phyloP scores from a whole-genome alignment of 139 green algal species.

The Chlorella vulgaris region DNA sequence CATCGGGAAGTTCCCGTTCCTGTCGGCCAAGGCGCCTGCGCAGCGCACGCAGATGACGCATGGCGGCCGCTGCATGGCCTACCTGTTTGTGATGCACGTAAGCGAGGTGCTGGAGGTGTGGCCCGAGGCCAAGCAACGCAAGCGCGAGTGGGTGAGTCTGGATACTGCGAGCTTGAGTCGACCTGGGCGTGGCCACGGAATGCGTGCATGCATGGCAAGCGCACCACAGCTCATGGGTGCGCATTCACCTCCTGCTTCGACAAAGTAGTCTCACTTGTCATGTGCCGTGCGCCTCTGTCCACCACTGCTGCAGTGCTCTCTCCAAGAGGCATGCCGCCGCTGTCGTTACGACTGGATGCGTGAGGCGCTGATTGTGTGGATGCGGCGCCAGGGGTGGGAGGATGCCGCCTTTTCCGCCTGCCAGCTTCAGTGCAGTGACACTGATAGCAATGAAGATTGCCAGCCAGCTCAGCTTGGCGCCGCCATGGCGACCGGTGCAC shows the following conservation, averaged over 20 bases:
- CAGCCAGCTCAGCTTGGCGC: background rate
- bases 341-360: conserved; percentile 85
- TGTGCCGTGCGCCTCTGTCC: background rate
- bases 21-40: conserved; percentile 33
- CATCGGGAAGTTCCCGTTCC: conserved; percentile 69
- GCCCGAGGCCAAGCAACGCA: conserved; percentile 75
- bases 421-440: background rate
- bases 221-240: background rate
- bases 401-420: conserved; percentile 16
- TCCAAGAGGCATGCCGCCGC: conserved; percentile 54
- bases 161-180: background rate
- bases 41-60: conserved; percentile 25
- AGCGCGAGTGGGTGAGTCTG: conserved; percentile 78
- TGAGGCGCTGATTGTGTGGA: conserved; percentile 68
- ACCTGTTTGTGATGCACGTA: conserved; percentile 88
- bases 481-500: background rate
- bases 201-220: background rate
- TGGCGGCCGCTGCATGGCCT: conserved; percentile 59
- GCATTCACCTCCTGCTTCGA: background rate
- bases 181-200: background rate
- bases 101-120: conserved; percentile 82
- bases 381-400: conserved; percentile 39
- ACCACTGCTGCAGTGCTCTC: conserved; percentile 49
- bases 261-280: background rate
- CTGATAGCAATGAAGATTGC: background rate